Conservation (phyloP, 345 rosid genomes). For the Hirschfeldia incana region DNA sequence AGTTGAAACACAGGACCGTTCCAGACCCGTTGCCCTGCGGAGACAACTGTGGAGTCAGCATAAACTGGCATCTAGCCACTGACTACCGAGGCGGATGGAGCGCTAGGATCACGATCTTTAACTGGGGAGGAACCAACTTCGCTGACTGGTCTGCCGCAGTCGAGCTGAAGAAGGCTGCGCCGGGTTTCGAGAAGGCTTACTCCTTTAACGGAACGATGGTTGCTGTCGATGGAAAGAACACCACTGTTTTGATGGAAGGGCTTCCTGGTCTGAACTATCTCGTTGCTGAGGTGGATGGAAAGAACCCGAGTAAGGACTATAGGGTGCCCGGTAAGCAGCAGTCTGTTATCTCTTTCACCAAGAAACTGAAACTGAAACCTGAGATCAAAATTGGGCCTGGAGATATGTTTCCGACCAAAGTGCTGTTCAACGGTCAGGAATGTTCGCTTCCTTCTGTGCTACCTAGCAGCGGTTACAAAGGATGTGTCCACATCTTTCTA, state of each 20-base stretch:
- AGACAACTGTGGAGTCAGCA: conserved; percentile 90
- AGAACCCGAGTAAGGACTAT: conserved; percentile 58
- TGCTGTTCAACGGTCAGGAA: conserved; percentile 88
- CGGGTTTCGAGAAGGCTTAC: conserved; percentile 75
- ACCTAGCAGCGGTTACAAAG: conserved; percentile 46
- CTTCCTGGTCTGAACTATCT: conserved; percentile 77
- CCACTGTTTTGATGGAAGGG: conserved; percentile 78
- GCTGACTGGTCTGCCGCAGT: conserved; percentile 90
- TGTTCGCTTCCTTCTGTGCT: conserved; percentile 65
- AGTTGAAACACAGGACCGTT: conserved; percentile 51
- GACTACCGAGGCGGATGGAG: conserved; percentile 85
- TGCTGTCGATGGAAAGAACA: conserved; percentile 46
- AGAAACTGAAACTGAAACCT: conserved; percentile 68
- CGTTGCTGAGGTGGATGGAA: conserved; percentile 62
- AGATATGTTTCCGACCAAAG: conserved; percentile 85
- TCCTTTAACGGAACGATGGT: conserved; percentile 71
- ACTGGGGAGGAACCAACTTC: conserved; percentile 75
- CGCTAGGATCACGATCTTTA: conserved; percentile 86
- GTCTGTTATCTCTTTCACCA: conserved; percentile 80
- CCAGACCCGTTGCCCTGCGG: conserved; percentile 86
- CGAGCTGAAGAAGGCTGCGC: conserved; percentile 61
- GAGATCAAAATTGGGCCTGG: conserved; percentile 63
- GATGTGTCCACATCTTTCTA: not conserved
- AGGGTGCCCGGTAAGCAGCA: conserved; percentile 93
- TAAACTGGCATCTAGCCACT: conserved; percentile 82